These are phyloP conservation scores for Salix suchowensis DNA, from an alignment of 345 rosid genomes.

Conservation along the genomic window DNA sequence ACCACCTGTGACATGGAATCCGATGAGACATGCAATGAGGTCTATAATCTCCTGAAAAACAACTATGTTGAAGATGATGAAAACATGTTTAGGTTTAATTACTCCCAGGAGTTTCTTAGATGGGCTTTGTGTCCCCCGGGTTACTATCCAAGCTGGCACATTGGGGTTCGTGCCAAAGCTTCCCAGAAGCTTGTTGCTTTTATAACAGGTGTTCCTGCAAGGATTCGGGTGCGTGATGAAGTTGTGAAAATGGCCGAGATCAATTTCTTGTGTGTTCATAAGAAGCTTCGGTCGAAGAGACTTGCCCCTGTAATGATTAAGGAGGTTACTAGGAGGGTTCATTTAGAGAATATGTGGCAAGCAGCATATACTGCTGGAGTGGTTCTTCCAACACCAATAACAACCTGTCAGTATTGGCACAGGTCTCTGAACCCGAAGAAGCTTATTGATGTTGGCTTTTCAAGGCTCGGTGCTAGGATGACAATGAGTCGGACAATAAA, in stretches of 20 bases:
- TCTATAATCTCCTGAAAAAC: constrained; percentile 68
- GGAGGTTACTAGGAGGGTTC: constrained; percentile 93
- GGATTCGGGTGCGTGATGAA: constrained; percentile 71
- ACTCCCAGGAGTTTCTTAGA: constrained; percentile 85
- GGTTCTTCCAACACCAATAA: constrained; percentile 80
- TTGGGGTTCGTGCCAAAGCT: constrained; percentile 80
- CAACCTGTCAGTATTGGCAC: constrained; percentile 96
- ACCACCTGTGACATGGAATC: constrained; percentile 75
- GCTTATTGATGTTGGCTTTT: constrained; percentile 94
- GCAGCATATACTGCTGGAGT: constrained; percentile 96
- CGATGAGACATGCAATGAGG: constrained; percentile 75
- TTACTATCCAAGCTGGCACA: constrained; percentile 75
- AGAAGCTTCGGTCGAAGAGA: constrained; percentile 90
- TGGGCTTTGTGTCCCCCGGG: constrained; percentile 94
- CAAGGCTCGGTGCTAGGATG: constrained; percentile 88
- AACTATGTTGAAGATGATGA: constrained; percentile 94
- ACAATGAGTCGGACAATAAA: constrained; percentile 94
- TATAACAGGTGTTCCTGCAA: constrained; percentile 85
- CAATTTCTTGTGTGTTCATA: constrained; percentile 91
- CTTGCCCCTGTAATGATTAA: constrained; percentile 96
- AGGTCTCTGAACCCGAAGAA: constrained; percentile 93
- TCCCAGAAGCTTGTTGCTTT: constrained; percentile 85
- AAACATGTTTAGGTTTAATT: constrained; percentile 94
- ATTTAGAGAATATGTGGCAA: constrained; percentile 90
- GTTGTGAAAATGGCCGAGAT: constrained; percentile 89